Base-by-base conservation (phyloP, 352 stramenopile species). In the Phytophthora pluvialis region DNA sequence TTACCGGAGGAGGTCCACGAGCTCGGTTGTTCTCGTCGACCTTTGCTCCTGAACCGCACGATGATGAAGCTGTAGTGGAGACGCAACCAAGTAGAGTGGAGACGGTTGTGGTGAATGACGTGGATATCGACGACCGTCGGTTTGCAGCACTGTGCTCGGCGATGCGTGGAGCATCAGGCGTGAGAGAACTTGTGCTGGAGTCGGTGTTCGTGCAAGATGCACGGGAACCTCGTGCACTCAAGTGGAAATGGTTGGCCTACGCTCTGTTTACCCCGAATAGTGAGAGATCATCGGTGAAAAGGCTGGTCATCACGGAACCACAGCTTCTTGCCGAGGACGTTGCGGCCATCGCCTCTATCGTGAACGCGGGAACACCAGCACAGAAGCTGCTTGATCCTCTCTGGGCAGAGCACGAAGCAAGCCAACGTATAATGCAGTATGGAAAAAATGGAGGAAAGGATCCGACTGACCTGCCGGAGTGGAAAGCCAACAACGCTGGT, bases 331-430 rank as follows among this genome's bases (percentile, higher is more conserved):
- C 42, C 43, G 47, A 62, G 5, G 65, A 78, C 36, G 55, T 80
- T 28, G 42, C 26, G 11, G 69, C 65, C 2, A 71, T 78, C 7
- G 29, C 58, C 11, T 57, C 49, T 9, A 18, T 81, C 8, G 18
- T 81, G 15, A 38, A 50, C n/a, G 43, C 60, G 4, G n/a, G 26
- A 12, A 63, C 66, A n/a, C 65, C 73, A 12, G 57, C 48, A 10
- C 56, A 50, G 33, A 46, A 81, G 11, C 61, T 81, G 16, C 36
- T 76, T 15, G 65, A 80, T 15, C 72, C 72, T 31, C 57, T 78
- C 10, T 80, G 68, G 64, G 64, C 69, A 7, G 40, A 60, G 8
- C 53, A 66, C 5, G 65, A 76, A 9, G 54, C 62, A 11, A 63
- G 67, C n/a, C 50, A 72, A 28, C 66, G 36, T n/a, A 12, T 54